Evolutionary conservation across 495 filamentous ascomycete genomes (phyloP).

Genomic region (Entonaema liquescens): DNA sequence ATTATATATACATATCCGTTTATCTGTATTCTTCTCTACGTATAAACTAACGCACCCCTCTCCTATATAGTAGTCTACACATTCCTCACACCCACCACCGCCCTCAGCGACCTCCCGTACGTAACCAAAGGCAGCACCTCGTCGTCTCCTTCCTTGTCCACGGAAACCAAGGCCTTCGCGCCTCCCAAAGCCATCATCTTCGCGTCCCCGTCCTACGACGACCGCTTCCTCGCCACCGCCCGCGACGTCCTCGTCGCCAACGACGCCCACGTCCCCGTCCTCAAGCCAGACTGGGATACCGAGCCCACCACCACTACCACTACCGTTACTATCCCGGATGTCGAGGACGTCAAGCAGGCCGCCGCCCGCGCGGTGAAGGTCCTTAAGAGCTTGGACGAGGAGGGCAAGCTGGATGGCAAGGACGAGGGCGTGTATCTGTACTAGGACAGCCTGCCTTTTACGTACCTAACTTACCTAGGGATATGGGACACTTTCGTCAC

Average conservation of each 20-base stretch:
- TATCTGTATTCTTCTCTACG: too few relatives aligned
- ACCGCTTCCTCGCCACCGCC: slow-evolving; percentile 15
- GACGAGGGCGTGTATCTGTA: slow-evolving; percentile 30
- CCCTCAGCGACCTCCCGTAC: slow-evolving; percentile 22
- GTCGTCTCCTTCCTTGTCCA: not conserved
- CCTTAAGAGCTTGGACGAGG: slow-evolving; percentile 24
- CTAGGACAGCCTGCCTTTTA: slow-evolving; percentile 1
- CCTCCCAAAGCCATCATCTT: slow-evolving; percentile 27
- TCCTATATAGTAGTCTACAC: slow-evolving; percentile 21
- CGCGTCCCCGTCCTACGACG: slow-evolving; percentile 17
- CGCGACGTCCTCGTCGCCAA: slow-evolving; percentile 7
- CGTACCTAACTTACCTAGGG: not conserved
- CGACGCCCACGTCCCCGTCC: slow-evolving; percentile 20
- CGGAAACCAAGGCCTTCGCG: not conserved
- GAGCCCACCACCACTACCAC: too few relatives aligned
- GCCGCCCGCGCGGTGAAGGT: slow-evolving; percentile 14
- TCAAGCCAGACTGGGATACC: slow-evolving; percentile 16
- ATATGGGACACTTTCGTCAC: too few relatives aligned
- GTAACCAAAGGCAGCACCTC: not conserved
- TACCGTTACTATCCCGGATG: too few relatives aligned
- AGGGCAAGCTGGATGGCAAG: slow-evolving; percentile 31
- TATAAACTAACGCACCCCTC: not conserved
- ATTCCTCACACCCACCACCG: slow-evolving; percentile 10
- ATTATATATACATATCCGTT: too few relatives aligned
- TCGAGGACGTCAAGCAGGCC: not conserved